These are phyloP conservation scores for Epichloe coenophiala DNA, from an alignment of 2,329 filamentous ascomycete genomes.

Conservation along the genomic window DNA sequence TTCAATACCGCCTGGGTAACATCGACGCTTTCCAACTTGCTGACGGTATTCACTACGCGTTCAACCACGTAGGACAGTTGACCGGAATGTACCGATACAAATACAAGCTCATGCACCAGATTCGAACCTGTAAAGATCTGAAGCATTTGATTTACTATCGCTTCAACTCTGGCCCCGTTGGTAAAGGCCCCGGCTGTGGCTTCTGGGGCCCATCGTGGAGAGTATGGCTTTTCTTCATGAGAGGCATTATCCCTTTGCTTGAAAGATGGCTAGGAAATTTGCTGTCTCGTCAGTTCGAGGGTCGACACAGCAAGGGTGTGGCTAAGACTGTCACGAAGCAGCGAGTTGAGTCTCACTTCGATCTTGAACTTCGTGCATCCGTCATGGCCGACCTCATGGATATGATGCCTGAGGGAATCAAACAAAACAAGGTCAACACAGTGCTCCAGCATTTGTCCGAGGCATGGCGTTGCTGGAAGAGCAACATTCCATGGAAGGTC, in stretches of 20 bases:
- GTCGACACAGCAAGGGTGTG: conserved; percentile 95
- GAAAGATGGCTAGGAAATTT: conserved; percentile 97
- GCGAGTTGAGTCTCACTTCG: conserved; percentile 96
- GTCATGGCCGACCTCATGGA: conserved; percentile 99
- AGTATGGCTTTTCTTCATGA: conserved; percentile 98
- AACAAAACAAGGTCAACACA: conserved; percentile 98
- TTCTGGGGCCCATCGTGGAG: conserved; percentile 99
- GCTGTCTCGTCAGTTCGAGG: conserved; percentile 93
- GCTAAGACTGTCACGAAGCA: conserved; percentile 99
- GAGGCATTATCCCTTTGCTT: conserved; percentile 89
- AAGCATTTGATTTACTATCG: conserved; percentile 99
- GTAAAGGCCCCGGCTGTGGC: conserved; percentile 93
- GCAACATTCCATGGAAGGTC: conserved; percentile 99
- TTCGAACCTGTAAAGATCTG: conserved; percentile 94
- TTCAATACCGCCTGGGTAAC: conserved; percentile 93
- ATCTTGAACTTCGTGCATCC: conserved; percentile 89
- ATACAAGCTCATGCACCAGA: conserved; percentile 99
- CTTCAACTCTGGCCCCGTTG: conserved; percentile 93
- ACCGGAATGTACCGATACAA: conserved; percentile 99
- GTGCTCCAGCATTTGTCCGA: conserved; percentile 94
- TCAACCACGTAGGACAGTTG: conserved; percentile 96
- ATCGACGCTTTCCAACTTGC: conserved; percentile 98
- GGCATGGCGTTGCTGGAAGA: conserved; percentile 99
- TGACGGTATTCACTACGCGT: conserved; percentile 97
- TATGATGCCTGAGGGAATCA: conserved; percentile 99